Evolutionary conservation across 805 yeast species (phyloP), one percentile per base, ranked within the genome.

Genomic region (Teunomyces aglyptinius): DNA sequence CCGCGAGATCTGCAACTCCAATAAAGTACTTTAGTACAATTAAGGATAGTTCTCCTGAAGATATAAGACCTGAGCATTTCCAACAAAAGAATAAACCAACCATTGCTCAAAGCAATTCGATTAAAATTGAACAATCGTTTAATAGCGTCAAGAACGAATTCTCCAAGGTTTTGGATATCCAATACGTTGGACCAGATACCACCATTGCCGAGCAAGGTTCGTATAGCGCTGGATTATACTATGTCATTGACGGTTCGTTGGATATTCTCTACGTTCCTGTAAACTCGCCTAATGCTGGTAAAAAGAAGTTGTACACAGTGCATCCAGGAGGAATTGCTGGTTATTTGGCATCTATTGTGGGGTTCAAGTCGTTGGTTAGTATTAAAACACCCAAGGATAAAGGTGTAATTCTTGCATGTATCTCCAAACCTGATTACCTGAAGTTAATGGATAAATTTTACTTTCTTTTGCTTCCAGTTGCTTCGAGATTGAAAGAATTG

Each of bases 261-360:
- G 89, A 86, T 36, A 87, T 89, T 0, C 24, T 44, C 31, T 43
- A 48, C 32, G 44, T 68, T 73, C 5, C 76, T 10, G 76, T 53
- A 59, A 73, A 39, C 56, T 43, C 45, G 50, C 31, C 32, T 7
- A 12, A 27, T 10, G 31, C 32, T 7, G 28, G 36, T 6, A 24
- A 45, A 32, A 75, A 72, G 32, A 63, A 65, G 24, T 54, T 88
- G 1, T 84, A 83, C 54, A 76, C 82, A 0, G 82, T 89, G 1
- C 67, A 75, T 12, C 73, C 84, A 1, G 97, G 97, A 5, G 94
- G 94, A 3, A 63, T 92, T 12, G 95, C 92, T 0, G 98, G 98
- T 0, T 92, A 88, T 59, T 63, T 92, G 40, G 89, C 96, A 3
- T 78, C 95, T 0, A 64, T 91, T 12, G 77, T 90, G 7, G 94